These are phyloP conservation scores for Tarenaya hassleriana DNA, from an alignment of 345 rosid species.

Conservation along the genomic window DNA sequence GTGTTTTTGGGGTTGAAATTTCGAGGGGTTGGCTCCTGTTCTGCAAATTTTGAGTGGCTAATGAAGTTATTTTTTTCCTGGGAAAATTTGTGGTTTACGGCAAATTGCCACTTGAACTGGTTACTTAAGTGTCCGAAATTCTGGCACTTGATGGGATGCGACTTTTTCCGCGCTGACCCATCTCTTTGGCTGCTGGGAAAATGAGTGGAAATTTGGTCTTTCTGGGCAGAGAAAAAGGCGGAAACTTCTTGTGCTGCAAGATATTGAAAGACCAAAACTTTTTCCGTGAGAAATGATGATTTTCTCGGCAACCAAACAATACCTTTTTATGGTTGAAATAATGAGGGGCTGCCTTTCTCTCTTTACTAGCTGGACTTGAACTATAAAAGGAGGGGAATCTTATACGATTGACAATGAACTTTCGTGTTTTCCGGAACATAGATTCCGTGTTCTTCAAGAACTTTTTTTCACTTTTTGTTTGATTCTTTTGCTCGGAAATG, in stretches of 20 bases:
- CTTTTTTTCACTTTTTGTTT: conserved; percentile 26
- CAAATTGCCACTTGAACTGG: no score
- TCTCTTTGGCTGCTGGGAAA: conserved; percentile 27
- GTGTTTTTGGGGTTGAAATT: neutral
- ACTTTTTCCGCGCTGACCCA: conserved; percentile 16
- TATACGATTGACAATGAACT: conserved; percentile 8
- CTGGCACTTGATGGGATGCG: conserved; percentile 25
- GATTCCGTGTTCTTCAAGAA: conserved; percentile 47
- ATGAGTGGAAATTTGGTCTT: conserved; percentile 14
- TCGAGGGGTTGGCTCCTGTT: conserved; percentile 4
- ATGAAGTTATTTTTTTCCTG: conserved; percentile 13
- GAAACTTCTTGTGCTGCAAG: conserved; percentile 20
- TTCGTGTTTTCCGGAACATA: conserved; percentile 6
- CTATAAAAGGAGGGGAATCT: conserved; percentile 25
- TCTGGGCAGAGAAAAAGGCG: conserved; percentile 17
- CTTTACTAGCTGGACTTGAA: conserved; percentile 31
- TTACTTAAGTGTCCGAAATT: neutral
- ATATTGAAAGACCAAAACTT: conserved; percentile 14
- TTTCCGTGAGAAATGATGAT: conserved; percentile 16
- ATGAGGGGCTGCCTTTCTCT: conserved; percentile 5
- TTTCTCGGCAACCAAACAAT: conserved; percentile 30
- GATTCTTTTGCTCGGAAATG: conserved; percentile 25
- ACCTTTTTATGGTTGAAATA: neutral
- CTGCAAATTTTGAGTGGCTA: conserved; percentile 6
- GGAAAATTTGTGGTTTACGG: neutral